Conservation (phyloP, 306 rosid species). For the Vigna trinervia region DNA sequence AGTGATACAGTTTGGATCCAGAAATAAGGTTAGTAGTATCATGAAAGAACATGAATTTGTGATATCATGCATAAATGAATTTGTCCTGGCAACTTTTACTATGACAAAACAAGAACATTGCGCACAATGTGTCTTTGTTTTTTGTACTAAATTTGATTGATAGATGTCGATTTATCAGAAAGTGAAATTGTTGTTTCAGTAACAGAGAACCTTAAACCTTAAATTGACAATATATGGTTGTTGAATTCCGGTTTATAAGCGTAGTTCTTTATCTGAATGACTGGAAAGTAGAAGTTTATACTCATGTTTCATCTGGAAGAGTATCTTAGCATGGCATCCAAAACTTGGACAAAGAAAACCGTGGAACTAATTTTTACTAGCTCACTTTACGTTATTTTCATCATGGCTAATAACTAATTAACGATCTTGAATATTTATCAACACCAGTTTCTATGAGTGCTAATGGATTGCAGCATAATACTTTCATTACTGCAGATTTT, state of each 20-base stretch:
- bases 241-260: not conserved
- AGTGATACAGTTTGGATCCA: conserved; percentile 81
- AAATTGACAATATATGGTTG: not conserved
- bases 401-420: not conserved
- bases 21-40: conserved; percentile 64
- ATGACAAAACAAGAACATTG: not conserved
- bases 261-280: conserved; percentile 1
- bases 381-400: not conserved
- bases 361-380: not conserved
- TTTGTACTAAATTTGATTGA: conserved; percentile 1
- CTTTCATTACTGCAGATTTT: conserved; percentile 57
- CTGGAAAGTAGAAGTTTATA: not conserved
- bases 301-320: conserved; percentile 9
- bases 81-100: not conserved
- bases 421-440: conserved; percentile 6
- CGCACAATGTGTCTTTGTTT: not conserved
- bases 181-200: not conserved
- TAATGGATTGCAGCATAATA: conserved; percentile 29
- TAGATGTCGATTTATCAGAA: not conserved
- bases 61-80: conserved; percentile 18
- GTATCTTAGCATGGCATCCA: not conserved
- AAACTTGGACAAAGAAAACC: not conserved
- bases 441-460: not conserved
- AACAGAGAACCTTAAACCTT: not conserved
- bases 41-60: conserved; percentile 1